Percentiles rank a stretch among this genome's conserved stretches.
These are phyloP conservation scores for Chlorencoelia australis DNA, from an alignment of 2,329 filamentous ascomycete species.

Conservation along the genomic window DNA sequence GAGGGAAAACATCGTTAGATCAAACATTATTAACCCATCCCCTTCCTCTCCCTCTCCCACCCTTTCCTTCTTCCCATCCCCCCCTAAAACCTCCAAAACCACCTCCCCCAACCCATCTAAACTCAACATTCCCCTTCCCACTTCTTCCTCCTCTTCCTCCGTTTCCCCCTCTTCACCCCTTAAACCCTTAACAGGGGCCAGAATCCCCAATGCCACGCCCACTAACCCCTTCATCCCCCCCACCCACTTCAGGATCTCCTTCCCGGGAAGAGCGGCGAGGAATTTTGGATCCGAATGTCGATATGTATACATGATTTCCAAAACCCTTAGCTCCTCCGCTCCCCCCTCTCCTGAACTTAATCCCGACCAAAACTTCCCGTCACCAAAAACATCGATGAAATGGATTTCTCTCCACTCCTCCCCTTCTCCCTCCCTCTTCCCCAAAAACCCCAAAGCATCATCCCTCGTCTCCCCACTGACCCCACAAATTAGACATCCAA, in stretches of 20 bases:
- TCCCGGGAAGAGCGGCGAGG: conserved; percentile 9
- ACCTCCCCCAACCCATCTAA: too few relatives aligned
- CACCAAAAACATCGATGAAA: conserved; percentile 37
- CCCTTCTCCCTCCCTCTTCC: neutral
- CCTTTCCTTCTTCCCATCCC: too few relatives aligned
- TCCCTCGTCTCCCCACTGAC: conserved; percentile 29
- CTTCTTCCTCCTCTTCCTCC: conserved; percentile 10
- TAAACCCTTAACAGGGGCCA: too few relatives aligned
- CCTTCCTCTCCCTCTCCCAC: conserved; percentile 17
- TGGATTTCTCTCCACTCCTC: conserved; percentile 28
- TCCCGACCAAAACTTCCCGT: conserved; percentile 31
- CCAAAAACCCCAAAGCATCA: conserved; percentile 32
- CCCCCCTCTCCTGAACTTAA: neutral
- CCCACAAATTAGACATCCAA: conserved; percentile 36
- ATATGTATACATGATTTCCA: conserved; percentile 38
- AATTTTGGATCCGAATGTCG: conserved; percentile 28
- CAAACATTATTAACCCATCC: conserved; percentile 18
- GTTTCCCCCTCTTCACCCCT: neutral
- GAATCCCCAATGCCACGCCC: conserved; percentile 16
- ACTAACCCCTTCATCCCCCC: conserved; percentile 20
- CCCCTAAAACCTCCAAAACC: too few relatives aligned
- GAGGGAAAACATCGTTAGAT: conserved; percentile 34
- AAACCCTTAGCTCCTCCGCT: conserved; percentile 29
- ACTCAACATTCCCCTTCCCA: too few relatives aligned
- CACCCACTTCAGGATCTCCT: conserved; percentile 8